Percentiles rank a stretch among this genome's conserved stretches.
Evolutionary conservation across 2,329 filamentous ascomycete genomes (phyloP).

Genomic region (Echinosphaeria canescens): DNA sequence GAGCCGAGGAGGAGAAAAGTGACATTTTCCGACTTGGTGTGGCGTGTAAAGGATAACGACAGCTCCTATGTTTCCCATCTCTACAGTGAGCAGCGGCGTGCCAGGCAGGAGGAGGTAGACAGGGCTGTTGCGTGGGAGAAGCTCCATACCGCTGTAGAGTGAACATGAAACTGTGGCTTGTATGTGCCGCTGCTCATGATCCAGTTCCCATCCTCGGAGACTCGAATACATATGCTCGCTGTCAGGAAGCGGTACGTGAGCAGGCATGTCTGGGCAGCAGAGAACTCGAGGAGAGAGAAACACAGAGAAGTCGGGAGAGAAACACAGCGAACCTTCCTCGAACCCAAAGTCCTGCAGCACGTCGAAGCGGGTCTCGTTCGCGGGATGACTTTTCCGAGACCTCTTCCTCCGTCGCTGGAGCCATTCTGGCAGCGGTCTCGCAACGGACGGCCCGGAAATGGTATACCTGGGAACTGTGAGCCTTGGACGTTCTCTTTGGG

Average conservation of each 20-base stretch:
- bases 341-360: conserved; percentile 96
- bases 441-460: conserved; percentile 75
- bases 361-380: conserved; percentile 87
- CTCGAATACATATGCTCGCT: conserved; percentile 75
- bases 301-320: no score
- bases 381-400: conserved; percentile 77
- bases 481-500: no score
- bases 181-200: conserved; percentile 80
- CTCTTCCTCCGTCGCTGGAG: conserved; percentile 75
- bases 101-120: no score
- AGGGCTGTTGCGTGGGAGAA: no score
- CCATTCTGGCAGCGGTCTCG: conserved; percentile 85
- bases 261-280: no score
- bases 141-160: conserved; percentile 87
- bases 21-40: conserved; percentile 80
- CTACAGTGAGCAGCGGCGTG: no score
- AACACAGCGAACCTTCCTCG: no score
- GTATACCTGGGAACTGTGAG: conserved; percentile 72
- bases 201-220: conserved; percentile 94
- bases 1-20: conserved; percentile 74
- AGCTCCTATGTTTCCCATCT: conserved; percentile 37
- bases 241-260: no score
- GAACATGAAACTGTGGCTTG: conserved; percentile 65
- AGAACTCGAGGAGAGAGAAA: no score
- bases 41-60: conserved; percentile 79